These are phyloP conservation scores for Zopfochytrium polystomum DNA, from an alignment of 371 early-diverging fungal genomes.

Conservation along the genomic window DNA sequence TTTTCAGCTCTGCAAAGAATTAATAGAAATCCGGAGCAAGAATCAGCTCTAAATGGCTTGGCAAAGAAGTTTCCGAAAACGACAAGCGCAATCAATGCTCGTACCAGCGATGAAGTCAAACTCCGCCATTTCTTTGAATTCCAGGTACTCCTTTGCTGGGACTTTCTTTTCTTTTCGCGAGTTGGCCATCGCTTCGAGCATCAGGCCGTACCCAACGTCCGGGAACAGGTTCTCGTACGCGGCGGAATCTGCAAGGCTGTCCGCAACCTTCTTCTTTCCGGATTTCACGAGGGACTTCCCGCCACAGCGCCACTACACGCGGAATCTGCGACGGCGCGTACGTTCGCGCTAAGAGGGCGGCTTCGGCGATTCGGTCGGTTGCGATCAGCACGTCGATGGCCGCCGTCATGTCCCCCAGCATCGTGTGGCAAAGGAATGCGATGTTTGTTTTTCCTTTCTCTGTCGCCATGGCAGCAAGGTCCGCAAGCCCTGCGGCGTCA, in stretches of 20 bases:
- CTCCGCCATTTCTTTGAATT: conserved; percentile 56
- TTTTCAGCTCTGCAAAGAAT: conserved; percentile 30
- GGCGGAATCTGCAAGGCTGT: conserved; percentile 82
- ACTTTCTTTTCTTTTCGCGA: conserved; percentile 30
- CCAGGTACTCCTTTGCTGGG: conserved; percentile 49
- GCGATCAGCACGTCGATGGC: conserved; percentile 78
- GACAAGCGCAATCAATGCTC: not conserved
- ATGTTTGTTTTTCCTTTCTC: conserved; percentile 82
- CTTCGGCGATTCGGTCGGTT: conserved; percentile 92
- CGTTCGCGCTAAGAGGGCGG: conserved; percentile 89
- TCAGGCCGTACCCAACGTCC: conserved; percentile 58
- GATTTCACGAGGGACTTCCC: conserved; percentile 61
- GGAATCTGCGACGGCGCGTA: conserved; percentile 78
- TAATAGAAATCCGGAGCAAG: not conserved
- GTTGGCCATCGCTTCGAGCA: conserved; percentile 54
- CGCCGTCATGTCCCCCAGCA: conserved; percentile 69
- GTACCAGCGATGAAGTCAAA: conserved; percentile 56
- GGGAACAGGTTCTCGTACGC: conserved; percentile 85
- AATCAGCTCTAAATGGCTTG: not conserved
- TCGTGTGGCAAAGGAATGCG: conserved; percentile 79
- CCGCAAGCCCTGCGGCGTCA: conserved; percentile 68
- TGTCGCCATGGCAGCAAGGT: conserved; percentile 76
- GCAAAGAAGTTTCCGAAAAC: not conserved
- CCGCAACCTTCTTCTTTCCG: conserved; percentile 78
- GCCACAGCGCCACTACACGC: conserved; percentile 77